These are phyloP conservation scores for Ustanciosporium gigantosporum DNA, from an alignment of 1,284 basidiomycete species.

Conservation along the genomic window DNA sequence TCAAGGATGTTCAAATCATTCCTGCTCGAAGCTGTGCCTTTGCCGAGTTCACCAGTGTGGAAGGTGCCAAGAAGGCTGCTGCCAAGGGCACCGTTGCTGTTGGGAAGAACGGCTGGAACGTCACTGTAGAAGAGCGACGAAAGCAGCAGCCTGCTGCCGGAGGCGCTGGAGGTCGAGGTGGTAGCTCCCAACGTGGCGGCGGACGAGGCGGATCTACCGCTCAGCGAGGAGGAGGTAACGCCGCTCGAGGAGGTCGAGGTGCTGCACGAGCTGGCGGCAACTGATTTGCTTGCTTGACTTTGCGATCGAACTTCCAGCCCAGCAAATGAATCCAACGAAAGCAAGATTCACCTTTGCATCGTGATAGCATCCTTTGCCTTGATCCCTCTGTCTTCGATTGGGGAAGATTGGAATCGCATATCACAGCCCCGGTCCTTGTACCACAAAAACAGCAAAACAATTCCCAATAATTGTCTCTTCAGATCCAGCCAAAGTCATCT, in stretches of 20 bases:
- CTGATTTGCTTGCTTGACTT: no score
- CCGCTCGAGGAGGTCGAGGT: not conserved
- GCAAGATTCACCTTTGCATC: no score
- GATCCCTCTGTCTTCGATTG: no score
- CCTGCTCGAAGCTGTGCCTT: slow-evolving; percentile 89
- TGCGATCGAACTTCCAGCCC: no score
- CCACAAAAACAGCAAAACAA: no score
- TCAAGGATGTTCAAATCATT: slow-evolving; percentile 87
- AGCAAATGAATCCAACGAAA: no score
- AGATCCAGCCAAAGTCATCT: no score
- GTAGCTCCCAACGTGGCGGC: not conserved
- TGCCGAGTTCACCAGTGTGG: slow-evolving; percentile 80
- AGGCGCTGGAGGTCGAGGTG: slow-evolving; percentile 60
- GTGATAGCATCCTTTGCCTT: no score
- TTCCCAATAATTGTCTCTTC: no score
- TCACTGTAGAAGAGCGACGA: slow-evolving; percentile 84
- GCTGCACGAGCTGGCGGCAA: no score
- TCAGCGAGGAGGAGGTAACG: slow-evolving; percentile 1
- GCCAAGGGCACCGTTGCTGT: slow-evolving; percentile 82
- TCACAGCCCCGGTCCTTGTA: no score
- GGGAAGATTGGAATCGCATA: no score
- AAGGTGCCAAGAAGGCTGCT: slow-evolving; percentile 83
- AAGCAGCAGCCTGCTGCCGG: slow-evolving; percentile 73
- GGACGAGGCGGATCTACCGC: slow-evolving; percentile 7
- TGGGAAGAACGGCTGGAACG: slow-evolving; percentile 67